Percentiles rank a stretch among this genome's conserved stretches.
These are phyloP conservation scores for Cenococcum geophilum DNA, from an alignment of 495 filamentous ascomycete genomes.

Conservation along the genomic window DNA sequence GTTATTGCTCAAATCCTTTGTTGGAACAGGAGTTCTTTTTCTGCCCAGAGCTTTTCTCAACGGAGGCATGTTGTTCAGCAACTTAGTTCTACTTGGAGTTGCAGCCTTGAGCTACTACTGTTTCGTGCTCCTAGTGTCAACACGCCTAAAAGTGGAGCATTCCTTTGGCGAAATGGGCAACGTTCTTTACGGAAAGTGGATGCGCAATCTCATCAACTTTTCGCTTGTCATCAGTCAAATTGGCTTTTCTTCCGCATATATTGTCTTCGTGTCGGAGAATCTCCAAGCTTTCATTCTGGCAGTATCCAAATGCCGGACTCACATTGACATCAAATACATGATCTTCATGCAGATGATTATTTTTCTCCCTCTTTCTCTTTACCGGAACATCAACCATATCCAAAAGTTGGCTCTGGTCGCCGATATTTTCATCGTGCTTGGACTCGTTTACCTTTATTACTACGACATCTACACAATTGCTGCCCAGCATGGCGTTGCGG, in stretches of 20 bases:
- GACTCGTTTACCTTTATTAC: constrained; percentile 90
- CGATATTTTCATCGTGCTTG: constrained; percentile 88
- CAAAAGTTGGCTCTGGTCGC: constrained; percentile 73
- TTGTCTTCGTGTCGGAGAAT: constrained; percentile 95
- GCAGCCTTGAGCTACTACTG: constrained; percentile 88
- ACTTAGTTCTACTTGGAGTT: constrained; percentile 75
- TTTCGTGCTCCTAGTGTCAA: constrained; percentile 86
- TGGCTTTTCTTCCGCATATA: constrained; percentile 95
- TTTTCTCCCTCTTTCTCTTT: constrained; percentile 85
- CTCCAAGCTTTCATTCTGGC: constrained; percentile 85
- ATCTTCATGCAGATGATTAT: constrained; percentile 90
- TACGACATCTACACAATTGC: constrained; percentile 85
- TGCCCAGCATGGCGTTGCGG: constrained; percentile 65
- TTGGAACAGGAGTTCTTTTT: constrained; percentile 96
- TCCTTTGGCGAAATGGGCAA: constrained; percentile 97
- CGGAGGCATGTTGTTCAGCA: constrained; percentile 95
- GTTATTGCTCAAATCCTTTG: constrained; percentile 90
- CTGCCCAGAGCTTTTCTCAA: constrained; percentile 88
- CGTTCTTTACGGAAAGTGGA: constrained; percentile 80
- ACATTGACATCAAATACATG: constrained; percentile 78
- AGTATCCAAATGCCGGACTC: constrained; percentile 72
- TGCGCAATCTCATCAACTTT: constrained; percentile 76
- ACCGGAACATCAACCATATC: constrained; percentile 94
- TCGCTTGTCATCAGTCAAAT: constrained; percentile 93
- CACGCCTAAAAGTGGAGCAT: constrained; percentile 72